Evolutionary conservation across 164 flowering plant genomes (phyloP), one percentile per base, ranked within the genome.

Genomic region (Santalum album): DNA sequence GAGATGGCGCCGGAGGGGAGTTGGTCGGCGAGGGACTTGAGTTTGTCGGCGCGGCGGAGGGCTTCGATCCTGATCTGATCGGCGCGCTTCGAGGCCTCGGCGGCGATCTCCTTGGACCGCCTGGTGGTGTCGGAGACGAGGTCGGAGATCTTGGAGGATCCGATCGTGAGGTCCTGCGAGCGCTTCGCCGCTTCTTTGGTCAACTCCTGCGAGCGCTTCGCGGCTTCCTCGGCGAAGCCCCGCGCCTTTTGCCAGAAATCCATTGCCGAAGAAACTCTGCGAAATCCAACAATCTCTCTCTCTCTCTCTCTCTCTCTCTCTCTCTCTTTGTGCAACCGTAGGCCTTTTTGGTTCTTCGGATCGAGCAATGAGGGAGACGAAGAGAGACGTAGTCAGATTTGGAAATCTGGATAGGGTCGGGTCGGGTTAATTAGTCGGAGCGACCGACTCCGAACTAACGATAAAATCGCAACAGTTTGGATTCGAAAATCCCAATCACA

Each of bases 201-300:
- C 27, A 76, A 51, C 57, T 78, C 84, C 61, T 76, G 80, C 6
- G 87, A 74, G 42, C 73, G 67, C 73, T 75, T 78, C 25, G 87
- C 83, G 2, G 95, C 84, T 62, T 79, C 95, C 53, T 77, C 89
- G 1, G 89, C 95, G 29, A 82, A 77, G 65, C 66, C 67, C 49
- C 80, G 68, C 2, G 88, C 90, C 61, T 59, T 78, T 54, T 66
- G 67, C 96, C 90, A 87, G 11, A 83, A 56, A 58, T 85, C 86
- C 96, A 84, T 87, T 46, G 46, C 51, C 25, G 51, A 35, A 50
- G 32, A 12, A 32, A 32, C 7, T 11, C 7, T 5, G 35, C n/a
- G n/a, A n/a, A 32, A 32, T 7, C 36, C 14, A 0, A 15, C 42
- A 14, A 38, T 38, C 16, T 9, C 17, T 38, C 4, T 38, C 17